Evolutionary conservation across 2,329 filamentous ascomycete genomes (phyloP).

Genomic region (Chaetothyriales sp.): DNA sequence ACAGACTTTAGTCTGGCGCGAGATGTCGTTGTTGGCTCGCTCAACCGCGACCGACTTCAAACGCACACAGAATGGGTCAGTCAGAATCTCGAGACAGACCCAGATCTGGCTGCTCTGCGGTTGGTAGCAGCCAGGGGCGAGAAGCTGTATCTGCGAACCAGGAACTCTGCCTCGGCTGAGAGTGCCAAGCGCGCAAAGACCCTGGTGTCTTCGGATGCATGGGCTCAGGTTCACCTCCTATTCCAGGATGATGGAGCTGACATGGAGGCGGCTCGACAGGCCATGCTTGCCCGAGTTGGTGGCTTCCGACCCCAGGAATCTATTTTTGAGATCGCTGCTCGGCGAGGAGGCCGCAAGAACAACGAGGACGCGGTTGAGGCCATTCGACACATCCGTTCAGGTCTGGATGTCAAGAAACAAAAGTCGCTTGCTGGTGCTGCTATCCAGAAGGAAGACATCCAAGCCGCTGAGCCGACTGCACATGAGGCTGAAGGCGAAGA

Average conservation of each 20-base stretch:
- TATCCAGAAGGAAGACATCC: constrained; percentile 16
- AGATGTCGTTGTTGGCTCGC: constrained; percentile 66
- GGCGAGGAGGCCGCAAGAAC: constrained; percentile 55
- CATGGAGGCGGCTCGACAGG: constrained; percentile 56
- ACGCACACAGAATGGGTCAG: constrained; percentile 66
- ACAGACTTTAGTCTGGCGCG: constrained; percentile 56
- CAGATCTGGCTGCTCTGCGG: constrained; percentile 57
- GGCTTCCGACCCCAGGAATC: constrained; percentile 83
- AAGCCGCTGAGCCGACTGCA: constrained; percentile 15
- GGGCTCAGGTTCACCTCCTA: constrained; percentile 62
- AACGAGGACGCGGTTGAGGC: constrained; percentile 48
- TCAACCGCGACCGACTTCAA: constrained; percentile 60
- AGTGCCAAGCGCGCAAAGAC: constrained; percentile 79
- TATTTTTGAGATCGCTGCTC: constrained; percentile 85
- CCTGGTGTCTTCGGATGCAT: constrained; percentile 52
- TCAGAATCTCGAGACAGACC: constrained; percentile 59
- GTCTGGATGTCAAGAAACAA: constrained; percentile 29
- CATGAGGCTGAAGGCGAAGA: constrained; percentile 25
- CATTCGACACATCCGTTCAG: constrained; percentile 30
- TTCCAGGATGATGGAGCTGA: constrained; percentile 57
- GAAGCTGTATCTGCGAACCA: constrained; percentile 77
- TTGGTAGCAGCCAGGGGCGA: constrained; percentile 74
- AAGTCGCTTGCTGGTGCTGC: constrained; percentile 21
- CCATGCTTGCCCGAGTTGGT: constrained; percentile 78
- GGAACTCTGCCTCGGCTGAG: constrained; percentile 76